These are phyloP conservation scores for Endocalyx cinctus DNA, from an alignment of 2,329 filamentous ascomycete genomes.

Conservation along the genomic window DNA sequence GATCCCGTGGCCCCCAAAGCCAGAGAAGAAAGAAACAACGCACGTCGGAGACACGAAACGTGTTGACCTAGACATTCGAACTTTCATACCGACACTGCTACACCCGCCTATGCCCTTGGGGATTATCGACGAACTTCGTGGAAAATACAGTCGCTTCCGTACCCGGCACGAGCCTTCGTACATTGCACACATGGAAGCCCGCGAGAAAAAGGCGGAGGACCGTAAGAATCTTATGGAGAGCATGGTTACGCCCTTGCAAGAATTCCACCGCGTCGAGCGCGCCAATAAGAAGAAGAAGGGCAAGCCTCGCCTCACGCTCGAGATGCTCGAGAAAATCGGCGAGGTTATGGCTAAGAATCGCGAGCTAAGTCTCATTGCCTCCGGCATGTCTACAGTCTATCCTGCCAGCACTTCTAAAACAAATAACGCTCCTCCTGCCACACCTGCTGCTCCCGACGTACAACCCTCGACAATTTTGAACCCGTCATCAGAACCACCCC, in stretches of 20 bases:
- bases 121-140: constrained; percentile 82
- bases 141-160: constrained; percentile 77
- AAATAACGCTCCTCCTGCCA: too few relatives aligned
- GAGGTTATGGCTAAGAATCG: constrained; percentile 55
- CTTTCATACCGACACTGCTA: constrained; percentile 74
- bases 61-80: constrained; percentile 67
- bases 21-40: constrained; percentile 47
- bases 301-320: constrained; percentile 51
- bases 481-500: too few relatives aligned
- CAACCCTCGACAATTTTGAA: too few relatives aligned
- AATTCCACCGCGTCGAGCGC: constrained; percentile 53
- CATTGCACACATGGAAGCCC: constrained; percentile 56
- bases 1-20: constrained; percentile 70
- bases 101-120: constrained; percentile 70
- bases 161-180: constrained; percentile 75
- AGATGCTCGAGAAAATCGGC: constrained; percentile 60
- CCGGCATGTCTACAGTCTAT: too few relatives aligned
- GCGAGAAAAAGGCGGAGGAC: constrained; percentile 46
- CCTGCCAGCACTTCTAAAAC: too few relatives aligned
- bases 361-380: constrained; percentile 33
- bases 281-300: constrained; percentile 46
- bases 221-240: constrained; percentile 32
- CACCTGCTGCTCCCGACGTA: too few relatives aligned
- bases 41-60: constrained; percentile 67
- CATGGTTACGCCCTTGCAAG: constrained; percentile 51